phyloP scores from a whole-genome alignment of 75 land plant genomes.

The Pinus tabuliformis region DNA sequence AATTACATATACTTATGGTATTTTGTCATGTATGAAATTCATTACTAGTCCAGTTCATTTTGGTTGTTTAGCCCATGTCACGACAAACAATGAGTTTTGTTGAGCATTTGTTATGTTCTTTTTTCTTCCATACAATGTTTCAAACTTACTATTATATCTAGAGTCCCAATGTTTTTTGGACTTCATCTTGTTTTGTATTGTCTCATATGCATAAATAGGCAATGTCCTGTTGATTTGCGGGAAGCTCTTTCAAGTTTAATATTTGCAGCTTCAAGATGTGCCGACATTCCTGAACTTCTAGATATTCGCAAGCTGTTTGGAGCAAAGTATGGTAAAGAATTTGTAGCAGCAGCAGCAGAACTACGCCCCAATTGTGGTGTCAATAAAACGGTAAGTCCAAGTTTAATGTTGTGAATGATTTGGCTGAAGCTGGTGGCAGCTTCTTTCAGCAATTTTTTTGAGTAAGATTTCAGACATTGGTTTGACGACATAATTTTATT shows the following conservation, averaged over 20 bases:
- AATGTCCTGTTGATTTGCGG: constrained; percentile 86
- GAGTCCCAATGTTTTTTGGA: background rate
- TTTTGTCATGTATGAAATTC: background rate
- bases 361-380: constrained; percentile 93
- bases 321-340: constrained; percentile 93
- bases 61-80: too few relatives aligned
- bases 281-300: constrained; percentile 73
- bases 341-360: constrained; percentile 76
- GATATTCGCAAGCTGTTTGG: constrained; percentile 71
- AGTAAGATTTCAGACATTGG: background rate
- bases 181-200: background rate
- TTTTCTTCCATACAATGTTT: background rate
- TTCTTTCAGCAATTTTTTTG: background rate
- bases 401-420: too few relatives aligned
- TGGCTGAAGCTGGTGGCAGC: too few relatives aligned
- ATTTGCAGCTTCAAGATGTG: constrained; percentile 92
- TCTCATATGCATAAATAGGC: constrained; percentile 46
- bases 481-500: background rate
- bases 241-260: constrained; percentile 89
- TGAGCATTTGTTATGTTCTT: background rate
- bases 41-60: background rate
- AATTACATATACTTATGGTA: background rate
- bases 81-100: background rate
- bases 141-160: background rate
- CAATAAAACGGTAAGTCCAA: constrained; percentile 49